Evolutionary conservation across 2,329 filamentous ascomycete genomes (phyloP).

Genomic region (Cordyceps cateniannulata): DNA sequence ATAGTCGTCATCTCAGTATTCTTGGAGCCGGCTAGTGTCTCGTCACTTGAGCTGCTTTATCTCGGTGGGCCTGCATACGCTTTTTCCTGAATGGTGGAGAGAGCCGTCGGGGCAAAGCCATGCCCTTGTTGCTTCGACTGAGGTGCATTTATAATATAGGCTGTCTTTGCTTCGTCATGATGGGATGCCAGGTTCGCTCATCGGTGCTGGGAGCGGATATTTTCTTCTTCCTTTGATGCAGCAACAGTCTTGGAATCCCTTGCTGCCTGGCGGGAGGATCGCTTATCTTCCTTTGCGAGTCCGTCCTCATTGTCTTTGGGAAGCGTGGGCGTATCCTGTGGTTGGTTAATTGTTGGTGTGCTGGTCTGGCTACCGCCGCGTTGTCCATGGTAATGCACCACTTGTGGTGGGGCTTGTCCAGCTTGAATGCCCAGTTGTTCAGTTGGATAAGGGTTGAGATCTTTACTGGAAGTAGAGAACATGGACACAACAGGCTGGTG

Average conservation of each 20-base stretch:
- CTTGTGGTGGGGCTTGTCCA: constrained; percentile 57
- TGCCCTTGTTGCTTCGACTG: background rate
- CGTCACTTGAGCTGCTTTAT: background rate
- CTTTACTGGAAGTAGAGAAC: constrained; percentile 65
- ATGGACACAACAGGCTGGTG: constrained; percentile 62
- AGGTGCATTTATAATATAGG: background rate
- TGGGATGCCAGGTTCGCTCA: background rate
- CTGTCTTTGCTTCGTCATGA: background rate
- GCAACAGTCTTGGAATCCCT: background rate
- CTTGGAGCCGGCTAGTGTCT: background rate
- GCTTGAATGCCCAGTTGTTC: constrained; percentile 56
- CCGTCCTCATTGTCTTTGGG: constrained; percentile 44
- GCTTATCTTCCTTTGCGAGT: constrained; percentile 6
- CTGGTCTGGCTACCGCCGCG: constrained; percentile 61
- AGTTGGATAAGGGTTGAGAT: constrained; percentile 61
- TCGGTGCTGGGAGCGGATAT: constrained; percentile 9
- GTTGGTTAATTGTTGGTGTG: constrained; percentile 51
- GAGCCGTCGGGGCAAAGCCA: too few species aligned
- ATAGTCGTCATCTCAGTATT: background rate
- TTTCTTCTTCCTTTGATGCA: background rate
- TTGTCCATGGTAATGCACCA: constrained; percentile 62
- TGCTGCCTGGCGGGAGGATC: background rate
- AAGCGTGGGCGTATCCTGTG: constrained; percentile 39
- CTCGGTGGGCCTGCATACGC: too few species aligned
- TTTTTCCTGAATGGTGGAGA: background rate